phyloP scores from a whole-genome alignment of 106 monocot species.

The Dioscorea zingiberensis region DNA sequence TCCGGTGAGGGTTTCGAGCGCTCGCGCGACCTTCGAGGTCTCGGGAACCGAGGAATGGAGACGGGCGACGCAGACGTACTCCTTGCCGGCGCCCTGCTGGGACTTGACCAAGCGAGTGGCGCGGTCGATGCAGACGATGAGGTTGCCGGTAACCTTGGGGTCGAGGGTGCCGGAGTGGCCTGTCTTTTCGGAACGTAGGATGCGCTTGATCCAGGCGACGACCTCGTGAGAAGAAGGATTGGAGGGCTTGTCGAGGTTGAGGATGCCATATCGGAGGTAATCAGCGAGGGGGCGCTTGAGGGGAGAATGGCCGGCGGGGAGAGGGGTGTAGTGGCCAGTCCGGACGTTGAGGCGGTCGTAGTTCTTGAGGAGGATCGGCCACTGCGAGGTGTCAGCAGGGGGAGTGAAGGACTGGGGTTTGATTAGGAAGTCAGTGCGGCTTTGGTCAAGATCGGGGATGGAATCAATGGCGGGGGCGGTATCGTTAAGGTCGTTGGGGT shows the following conservation, averaged over 20 bases:
- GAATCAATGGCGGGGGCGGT: neutral
- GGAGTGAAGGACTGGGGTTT: conserved; percentile 72
- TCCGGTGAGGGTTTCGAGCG: conserved; percentile 77
- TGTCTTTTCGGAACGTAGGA: conserved; percentile 83
- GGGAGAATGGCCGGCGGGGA: conserved; percentile 79
- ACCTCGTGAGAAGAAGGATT: conserved; percentile 96
- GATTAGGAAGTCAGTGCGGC: conserved; percentile 39
- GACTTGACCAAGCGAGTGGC: conserved; percentile 96
- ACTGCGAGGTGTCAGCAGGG: conserved; percentile 58
- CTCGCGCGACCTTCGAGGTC: conserved; percentile 49
- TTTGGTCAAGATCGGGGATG: neutral
- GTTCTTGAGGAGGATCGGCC: conserved; percentile 93
- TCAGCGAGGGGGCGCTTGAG: conserved; percentile 67
- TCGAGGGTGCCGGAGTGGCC: conserved; percentile 95
- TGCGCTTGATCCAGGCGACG: conserved; percentile 90
- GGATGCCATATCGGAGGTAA: conserved; percentile 77
- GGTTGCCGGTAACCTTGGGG: conserved; percentile 95
- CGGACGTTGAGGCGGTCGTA: conserved; percentile 88
- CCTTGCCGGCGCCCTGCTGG: conserved; percentile 97
- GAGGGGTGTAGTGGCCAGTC: conserved; percentile 93
- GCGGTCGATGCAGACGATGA: conserved; percentile 91
- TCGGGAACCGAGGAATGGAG: conserved; percentile 57
- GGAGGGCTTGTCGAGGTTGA: conserved; percentile 95
- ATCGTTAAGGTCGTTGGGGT: neutral
- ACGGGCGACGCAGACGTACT: conserved; percentile 87